Evolutionary conservation across 1,139 yeast genomes (phyloP).

Genomic region (Pichia norvegensis): DNA sequence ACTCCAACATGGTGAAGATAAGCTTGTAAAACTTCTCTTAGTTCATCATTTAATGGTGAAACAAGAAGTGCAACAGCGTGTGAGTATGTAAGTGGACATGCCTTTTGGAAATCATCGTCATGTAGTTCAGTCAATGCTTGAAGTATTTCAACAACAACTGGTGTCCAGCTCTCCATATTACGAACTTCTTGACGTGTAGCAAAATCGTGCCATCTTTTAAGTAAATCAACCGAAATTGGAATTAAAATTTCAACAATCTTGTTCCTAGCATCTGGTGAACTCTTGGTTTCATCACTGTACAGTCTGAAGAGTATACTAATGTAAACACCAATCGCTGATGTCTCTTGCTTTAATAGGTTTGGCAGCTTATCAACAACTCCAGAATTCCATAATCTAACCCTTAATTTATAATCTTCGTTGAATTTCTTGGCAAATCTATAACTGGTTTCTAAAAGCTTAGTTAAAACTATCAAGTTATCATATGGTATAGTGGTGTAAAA

Average conservation of each 20-base stretch:
- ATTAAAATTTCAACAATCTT: constrained; percentile 49
- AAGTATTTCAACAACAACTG: constrained; percentile 79
- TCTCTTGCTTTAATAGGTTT: constrained; percentile 83
- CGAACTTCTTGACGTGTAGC: constrained; percentile 75
- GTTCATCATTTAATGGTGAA: constrained; percentile 61
- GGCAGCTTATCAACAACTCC: constrained; percentile 92
- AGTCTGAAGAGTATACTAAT: constrained; percentile 73
- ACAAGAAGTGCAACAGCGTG: constrained; percentile 59
- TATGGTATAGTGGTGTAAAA: constrained; percentile 69
- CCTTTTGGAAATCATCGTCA: constrained; percentile 59
- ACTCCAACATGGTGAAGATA: constrained; percentile 70
- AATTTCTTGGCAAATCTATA: constrained; percentile 79
- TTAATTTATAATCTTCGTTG: constrained; percentile 79
- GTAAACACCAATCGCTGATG: constrained; percentile 82
- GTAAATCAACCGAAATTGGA: constrained; percentile 64
- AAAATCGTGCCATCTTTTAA: constrained; percentile 60
- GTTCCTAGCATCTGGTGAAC: constrained; percentile 27
- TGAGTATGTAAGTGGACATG: constrained; percentile 61
- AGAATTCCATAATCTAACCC: constrained; percentile 83
- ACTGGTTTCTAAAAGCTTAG: constrained; percentile 55
- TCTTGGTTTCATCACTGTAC: constrained; percentile 57
- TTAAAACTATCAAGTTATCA: constrained; percentile 48
- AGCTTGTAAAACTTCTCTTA: constrained; percentile 58
- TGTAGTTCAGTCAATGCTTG: constrained; percentile 77
- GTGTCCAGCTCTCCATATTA: constrained; percentile 80